Conservation (phyloP, 768 basidiomycete genomes). For the Cyathus striatus region DNA sequence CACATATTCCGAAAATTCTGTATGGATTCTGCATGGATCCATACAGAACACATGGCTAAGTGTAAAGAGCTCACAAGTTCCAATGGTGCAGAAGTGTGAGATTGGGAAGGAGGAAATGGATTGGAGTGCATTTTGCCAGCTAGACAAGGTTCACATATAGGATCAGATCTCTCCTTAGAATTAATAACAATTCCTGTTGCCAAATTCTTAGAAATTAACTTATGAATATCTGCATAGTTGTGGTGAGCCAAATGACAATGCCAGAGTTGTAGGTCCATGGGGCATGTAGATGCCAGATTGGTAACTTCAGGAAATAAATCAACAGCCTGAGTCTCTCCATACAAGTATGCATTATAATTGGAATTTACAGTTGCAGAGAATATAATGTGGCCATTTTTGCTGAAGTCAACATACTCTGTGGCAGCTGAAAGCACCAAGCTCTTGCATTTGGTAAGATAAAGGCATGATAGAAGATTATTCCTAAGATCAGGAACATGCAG, state of each 20-base stretch:
- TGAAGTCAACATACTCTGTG: background rate
- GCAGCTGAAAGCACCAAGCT: background rate
- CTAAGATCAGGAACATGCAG: conserved; percentile 4
- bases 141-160: conserved; percentile 16
- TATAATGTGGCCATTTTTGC: background rate
- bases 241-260: conserved; percentile 23
- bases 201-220: conserved; percentile 3
- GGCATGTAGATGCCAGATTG: conserved; percentile 12
- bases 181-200: conserved; percentile 10
- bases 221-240: conserved; percentile 12
- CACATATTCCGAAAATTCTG: no score
- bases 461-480: conserved; percentile 6
- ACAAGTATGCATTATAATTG: conserved; percentile 5
- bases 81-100: background rate
- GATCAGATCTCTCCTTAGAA: conserved; percentile 9
- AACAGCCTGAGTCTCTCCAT: conserved; percentile 7
- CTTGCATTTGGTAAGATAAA: conserved; percentile 1
- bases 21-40: no score
- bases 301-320: conserved; percentile 4
- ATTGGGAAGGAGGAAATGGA: conserved; percentile 3
- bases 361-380: conserved; percentile 5
- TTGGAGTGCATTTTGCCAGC: conserved; percentile 14
- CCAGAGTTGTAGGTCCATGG: conserved; percentile 17
- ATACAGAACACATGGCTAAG: no score
- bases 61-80: conserved; percentile 1